These are phyloP conservation scores for Thuja plicata DNA, from an alignment of 83 land plant genomes.

Conservation along the genomic window DNA sequence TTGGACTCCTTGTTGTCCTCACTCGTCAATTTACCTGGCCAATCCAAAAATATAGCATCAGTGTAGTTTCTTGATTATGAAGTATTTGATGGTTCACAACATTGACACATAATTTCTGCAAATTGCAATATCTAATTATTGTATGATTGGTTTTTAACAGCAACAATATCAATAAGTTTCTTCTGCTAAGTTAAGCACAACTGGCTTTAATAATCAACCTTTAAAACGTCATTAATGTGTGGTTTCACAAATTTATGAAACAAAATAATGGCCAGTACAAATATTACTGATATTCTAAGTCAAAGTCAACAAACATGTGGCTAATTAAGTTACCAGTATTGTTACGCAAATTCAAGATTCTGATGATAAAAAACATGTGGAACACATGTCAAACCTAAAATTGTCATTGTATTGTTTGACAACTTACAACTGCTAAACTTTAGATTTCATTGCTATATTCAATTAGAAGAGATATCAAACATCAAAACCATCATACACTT, in stretches of 20 bases:
- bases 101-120: background rate
- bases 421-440: too few species aligned
- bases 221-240: background rate
- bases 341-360: background rate
- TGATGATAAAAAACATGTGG: too few species aligned
- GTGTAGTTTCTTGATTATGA: background rate
- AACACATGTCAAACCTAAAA: background rate
- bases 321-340: background rate
- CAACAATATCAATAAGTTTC: background rate
- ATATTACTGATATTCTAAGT: background rate
- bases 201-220: background rate
- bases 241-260: background rate
- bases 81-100: background rate
- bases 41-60: background rate
- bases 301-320: background rate
- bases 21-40: conserved; percentile 7
- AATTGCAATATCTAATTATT: background rate
- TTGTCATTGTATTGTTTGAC: too few species aligned
- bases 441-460: too few species aligned
- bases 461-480: too few species aligned
- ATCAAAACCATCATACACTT: too few species aligned
- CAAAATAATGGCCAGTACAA: background rate
- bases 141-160: background rate
- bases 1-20: conserved; percentile 3
- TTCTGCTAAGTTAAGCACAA: background rate